A percentile compares a stretch with the other conserved stretches of the same genome.
Conservation (phyloP, 495 filamentous ascomycete species). For the Bacidia gigantensis region DNA sequence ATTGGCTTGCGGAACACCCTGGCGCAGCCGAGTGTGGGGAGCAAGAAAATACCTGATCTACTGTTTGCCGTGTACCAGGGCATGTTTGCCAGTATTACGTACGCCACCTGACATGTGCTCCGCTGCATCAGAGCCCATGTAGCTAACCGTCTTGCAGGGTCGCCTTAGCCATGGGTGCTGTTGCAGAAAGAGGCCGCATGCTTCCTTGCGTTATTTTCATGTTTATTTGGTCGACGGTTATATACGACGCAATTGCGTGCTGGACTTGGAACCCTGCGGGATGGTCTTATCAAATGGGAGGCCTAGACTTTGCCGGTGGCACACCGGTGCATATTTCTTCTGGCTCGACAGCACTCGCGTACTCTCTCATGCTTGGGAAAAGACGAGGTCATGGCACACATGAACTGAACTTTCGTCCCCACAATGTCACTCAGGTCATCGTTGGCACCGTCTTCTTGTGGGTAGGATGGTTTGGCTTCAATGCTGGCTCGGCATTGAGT, state of each 20-base stretch:
- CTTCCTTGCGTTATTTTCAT: slow-evolving; percentile 89
- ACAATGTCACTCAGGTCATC: slow-evolving; percentile 95
- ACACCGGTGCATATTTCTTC: slow-evolving; percentile 94
- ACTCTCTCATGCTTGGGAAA: slow-evolving; percentile 73
- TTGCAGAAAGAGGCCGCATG: slow-evolving; percentile 89
- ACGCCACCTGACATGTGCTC: slow-evolving; percentile 25
- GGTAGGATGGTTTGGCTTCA: slow-evolving; percentile 99
- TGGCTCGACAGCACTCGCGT: slow-evolving; percentile 78
- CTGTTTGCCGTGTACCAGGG: slow-evolving; percentile 91
- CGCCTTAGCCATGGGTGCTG: slow-evolving; percentile 81
- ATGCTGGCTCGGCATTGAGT: slow-evolving; percentile 78
- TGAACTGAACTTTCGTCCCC: slow-evolving; percentile 89
- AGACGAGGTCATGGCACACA: slow-evolving; percentile 71
- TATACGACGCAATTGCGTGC: slow-evolving; percentile 92
- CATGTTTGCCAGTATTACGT: slow-evolving; percentile 95
- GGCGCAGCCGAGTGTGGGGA: slow-evolving; percentile 67
- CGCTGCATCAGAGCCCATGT: background rate
- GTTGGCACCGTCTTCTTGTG: slow-evolving; percentile 96
- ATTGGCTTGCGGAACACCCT: slow-evolving; percentile 76
- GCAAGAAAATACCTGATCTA: slow-evolving; percentile 70
- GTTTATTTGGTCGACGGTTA: slow-evolving; percentile 88
- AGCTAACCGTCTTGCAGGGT: slow-evolving; percentile 36
- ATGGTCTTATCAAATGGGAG: slow-evolving; percentile 74
- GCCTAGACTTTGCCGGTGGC: slow-evolving; percentile 90
- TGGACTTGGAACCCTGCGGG: slow-evolving; percentile 93